Conservation (phyloP, 345 rosid species). For the Pugionium cornutum region DNA sequence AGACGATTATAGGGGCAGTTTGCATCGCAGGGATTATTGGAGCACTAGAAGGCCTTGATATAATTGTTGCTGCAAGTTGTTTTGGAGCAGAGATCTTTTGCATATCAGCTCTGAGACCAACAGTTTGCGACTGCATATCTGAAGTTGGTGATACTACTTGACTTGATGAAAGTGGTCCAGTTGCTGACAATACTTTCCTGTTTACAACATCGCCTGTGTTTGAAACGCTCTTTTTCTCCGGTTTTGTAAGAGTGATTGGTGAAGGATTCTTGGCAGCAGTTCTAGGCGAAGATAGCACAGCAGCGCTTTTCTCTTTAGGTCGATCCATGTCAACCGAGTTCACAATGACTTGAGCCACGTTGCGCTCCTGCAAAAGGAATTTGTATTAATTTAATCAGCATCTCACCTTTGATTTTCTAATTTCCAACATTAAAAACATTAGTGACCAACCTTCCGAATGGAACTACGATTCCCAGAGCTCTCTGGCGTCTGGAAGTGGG, state of each 20-base stretch:
- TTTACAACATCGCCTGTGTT: constrained; percentile 39
- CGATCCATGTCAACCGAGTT: constrained; percentile 53
- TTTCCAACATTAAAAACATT: constrained; percentile 1
- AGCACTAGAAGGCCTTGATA: constrained; percentile 93
- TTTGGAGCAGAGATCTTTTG: constrained; percentile 50
- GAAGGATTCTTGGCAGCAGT: constrained; percentile 47
- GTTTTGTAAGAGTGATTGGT: constrained; percentile 46
- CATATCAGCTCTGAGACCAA: constrained; percentile 47
- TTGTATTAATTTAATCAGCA: neutral
- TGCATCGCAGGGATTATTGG: constrained; percentile 68
- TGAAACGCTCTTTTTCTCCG: constrained; percentile 47
- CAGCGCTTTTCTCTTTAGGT: constrained; percentile 58
- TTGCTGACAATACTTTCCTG: constrained; percentile 47
- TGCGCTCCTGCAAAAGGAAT: constrained; percentile 30
- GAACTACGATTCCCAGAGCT: constrained; percentile 43
- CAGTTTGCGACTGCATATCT: constrained; percentile 39
- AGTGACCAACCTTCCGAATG: constrained; percentile 49
- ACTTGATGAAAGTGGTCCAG: constrained; percentile 46
- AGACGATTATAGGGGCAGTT: constrained; percentile 47
- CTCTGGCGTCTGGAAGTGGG: constrained; percentile 45
- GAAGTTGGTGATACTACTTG: constrained; percentile 38
- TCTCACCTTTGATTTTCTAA: neutral
- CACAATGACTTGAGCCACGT: constrained; percentile 9
- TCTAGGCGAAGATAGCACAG: constrained; percentile 56
- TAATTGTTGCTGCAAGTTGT: constrained; percentile 49